Evolutionary conservation across 208 protist genomes (phyloP), one percentile per base, ranked within the genome.

Genomic region (Trypanosoma lewisi): DNA sequence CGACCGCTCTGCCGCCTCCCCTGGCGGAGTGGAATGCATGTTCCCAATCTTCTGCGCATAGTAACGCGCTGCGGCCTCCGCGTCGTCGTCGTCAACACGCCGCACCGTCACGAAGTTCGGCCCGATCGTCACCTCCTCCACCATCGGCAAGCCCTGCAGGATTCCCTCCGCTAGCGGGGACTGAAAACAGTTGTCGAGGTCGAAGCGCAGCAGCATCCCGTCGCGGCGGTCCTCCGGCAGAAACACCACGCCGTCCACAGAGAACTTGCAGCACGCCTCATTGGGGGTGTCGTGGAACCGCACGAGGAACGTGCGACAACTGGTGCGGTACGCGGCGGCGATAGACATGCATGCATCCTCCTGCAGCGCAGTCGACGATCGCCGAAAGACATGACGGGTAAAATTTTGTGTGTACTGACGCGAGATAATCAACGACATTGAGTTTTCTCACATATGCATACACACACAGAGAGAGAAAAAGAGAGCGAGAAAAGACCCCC

Each of bases 121-220:
- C 6, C 86, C 87, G 28, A 96, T 73, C 0, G 89, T 93, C 16
- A 96, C 89, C 69, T 93, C 89, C 78, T 96, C 83, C 45, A 96
- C 83, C 86, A 93, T 93, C 9, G 89, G 89, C 42, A 96, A 66
- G 17, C 75, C 70, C 17, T 73, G 53, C 23, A 96, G 70, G 47
- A 96, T 52, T 0, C 75, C 55, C 36, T 82, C 75, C 12, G 89
- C 89, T n/a, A 96, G 68, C 2, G 89, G 80, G 1, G 83, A 91
- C 51, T 92, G 82, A 58, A 89, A 82, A 44, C 73, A 81, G 70
- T 91, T 95, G 14, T 70, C 67, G 44, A 82, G 73, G 69, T 92
- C 80, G 54, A 92, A 95, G 57, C 86, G 60, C 68, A 95, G 78
- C 16, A 86, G n/a, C n/a, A n/a, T n/a, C n/a, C n/a, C 92, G 16